Evolutionary conservation across 1,284 basidiomycete species (phyloP), one percentile per base, ranked within the genome.

Genomic region (Wolfiporia cocos): DNA sequence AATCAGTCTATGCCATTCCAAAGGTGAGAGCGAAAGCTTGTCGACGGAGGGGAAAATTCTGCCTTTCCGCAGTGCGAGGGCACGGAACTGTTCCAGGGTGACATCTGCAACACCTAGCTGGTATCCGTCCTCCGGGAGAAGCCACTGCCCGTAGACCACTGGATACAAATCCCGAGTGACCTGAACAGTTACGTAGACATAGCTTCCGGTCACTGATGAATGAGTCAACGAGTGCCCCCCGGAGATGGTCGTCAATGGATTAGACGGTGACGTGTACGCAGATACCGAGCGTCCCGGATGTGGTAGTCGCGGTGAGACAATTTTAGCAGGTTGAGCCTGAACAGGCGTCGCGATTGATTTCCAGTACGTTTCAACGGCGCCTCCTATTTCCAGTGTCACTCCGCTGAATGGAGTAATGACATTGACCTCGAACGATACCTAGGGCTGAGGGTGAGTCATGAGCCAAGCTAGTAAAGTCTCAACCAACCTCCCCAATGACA

Each of bases 301-400:
- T 26, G 57, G 49, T 18, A 54, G 52, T 19, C 59, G 59, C 20
- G 63, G 51, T 17, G 58, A 41, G 31, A 52, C 36, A 20, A 56
- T 48, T 41, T 47, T 57, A 18, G 58, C 41, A 20, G 52, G 46
- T n/a, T 47, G 49, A 20, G 52, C 53, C 1, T 55, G 52, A 11
- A 53, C 51, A 21, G 69, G 67, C 34, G 80, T 73, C 18, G 84
- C 77, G 44, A 87, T 80, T 11, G 91, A 92, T 66, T 95, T 96
- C 93, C 93, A 97, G 63, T 97, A 97, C 0, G 93, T 97, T 66
- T 96, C 92, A 17, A 96, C 78, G 37, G 91, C 81, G 9, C 96
- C 95, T 20, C 93, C 94, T 47, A 98, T 88, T 66, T 95, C 91
- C n/a, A 99, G 74, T 51, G 92, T 92, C 34, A 94, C 92, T 7